A percentile compares a stretch with the other conserved stretches of the same genome.
Conservation (phyloP, 1,284 basidiomycete genomes). For the Puccinia coronata region DNA sequence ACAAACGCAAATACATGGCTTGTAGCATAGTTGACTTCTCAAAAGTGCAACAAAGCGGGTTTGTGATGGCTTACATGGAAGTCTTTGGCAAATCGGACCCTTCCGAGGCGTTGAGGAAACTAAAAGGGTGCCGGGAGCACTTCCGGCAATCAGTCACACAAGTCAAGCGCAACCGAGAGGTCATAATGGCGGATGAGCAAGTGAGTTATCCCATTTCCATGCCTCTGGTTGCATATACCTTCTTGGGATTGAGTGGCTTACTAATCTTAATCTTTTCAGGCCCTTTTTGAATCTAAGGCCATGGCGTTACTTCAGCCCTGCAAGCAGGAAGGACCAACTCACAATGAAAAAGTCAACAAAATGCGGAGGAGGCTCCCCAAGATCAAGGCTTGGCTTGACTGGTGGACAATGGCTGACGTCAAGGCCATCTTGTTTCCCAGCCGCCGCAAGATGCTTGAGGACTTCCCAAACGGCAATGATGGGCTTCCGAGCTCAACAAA, state of each 20-base stretch:
- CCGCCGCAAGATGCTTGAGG: too few species aligned
- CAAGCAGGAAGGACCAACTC: background rate
- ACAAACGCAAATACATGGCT: background rate
- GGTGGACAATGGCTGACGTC: background rate
- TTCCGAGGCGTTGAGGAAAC: background rate
- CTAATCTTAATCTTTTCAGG: background rate
- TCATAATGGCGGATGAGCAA: background rate
- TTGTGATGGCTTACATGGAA: too few species aligned
- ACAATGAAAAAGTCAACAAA: background rate
- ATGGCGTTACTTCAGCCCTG: background rate
- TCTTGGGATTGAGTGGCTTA: too few species aligned
- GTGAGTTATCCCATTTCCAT: background rate
- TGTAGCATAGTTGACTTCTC: background rate
- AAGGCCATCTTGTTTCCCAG: too few species aligned
- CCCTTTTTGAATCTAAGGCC: background rate
- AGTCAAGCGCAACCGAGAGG: background rate
- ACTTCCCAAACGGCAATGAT: background rate
- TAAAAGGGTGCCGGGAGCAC: too few species aligned
- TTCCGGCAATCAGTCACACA: background rate
- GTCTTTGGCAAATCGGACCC: background rate
- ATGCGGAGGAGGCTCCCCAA: too few species aligned
- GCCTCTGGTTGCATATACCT: too few species aligned
- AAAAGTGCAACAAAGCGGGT: background rate
- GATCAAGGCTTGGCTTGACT: background rate
- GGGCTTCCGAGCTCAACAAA: too few species aligned